Conservation (phyloP, 352 stramenopile genomes). For the Phytophthora litchii region DNA sequence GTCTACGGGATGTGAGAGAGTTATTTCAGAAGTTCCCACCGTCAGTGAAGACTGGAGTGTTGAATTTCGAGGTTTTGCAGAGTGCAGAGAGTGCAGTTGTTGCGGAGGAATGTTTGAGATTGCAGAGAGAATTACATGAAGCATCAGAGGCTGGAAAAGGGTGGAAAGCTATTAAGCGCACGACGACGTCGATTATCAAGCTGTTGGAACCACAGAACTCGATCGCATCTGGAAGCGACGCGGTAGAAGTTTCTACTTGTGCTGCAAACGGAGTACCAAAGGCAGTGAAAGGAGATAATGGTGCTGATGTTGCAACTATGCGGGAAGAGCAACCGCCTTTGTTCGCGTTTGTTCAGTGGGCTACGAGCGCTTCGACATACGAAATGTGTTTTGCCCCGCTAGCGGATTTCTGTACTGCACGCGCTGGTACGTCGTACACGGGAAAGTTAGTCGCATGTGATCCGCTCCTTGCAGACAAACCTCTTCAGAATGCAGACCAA, state of each 20-base stretch:
- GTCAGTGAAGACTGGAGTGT: constrained; percentile 44
- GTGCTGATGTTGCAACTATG: neutral
- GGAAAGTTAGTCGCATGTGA: constrained; percentile 51
- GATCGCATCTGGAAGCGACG: neutral
- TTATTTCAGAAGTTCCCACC: constrained; percentile 70
- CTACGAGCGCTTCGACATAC: constrained; percentile 46
- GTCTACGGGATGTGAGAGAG: constrained; percentile 58
- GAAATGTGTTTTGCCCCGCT: constrained; percentile 63
- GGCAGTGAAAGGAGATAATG: neutral
- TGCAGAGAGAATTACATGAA: constrained; percentile 25
- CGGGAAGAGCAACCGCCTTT: constrained; percentile 34
- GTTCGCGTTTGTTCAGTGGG: constrained; percentile 77
- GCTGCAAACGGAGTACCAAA: neutral
- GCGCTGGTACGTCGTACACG: constrained; percentile 48
- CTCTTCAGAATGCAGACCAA: constrained; percentile 40
- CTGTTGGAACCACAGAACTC: constrained; percentile 38
- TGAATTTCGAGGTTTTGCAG: constrained; percentile 52
- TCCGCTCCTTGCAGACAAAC: constrained; percentile 51
- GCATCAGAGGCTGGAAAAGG: constrained; percentile 19
- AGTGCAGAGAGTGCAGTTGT: constrained; percentile 27
- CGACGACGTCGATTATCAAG: constrained; percentile 63
- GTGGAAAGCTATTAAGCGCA: constrained; percentile 49
- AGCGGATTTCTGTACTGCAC: constrained; percentile 61
- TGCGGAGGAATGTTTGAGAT: constrained; percentile 42
- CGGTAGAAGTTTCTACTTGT: neutral